Percentiles rank a stretch among this genome's conserved stretches.
These are phyloP conservation scores for Exophiala alcalophila DNA, from an alignment of 2,329 filamentous ascomycete genomes.

Conservation along the genomic window DNA sequence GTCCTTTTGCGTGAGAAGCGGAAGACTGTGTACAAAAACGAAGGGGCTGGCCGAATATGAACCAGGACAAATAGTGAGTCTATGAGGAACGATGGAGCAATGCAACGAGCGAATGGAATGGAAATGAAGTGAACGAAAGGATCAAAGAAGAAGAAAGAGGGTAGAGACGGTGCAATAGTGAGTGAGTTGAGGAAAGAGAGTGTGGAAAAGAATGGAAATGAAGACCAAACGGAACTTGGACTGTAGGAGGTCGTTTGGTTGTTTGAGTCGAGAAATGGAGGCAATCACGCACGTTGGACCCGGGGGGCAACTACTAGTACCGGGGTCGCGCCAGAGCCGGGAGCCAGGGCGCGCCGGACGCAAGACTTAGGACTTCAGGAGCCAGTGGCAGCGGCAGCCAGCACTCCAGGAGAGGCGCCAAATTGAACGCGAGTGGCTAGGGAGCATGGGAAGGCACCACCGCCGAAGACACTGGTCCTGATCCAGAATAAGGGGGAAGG, in stretches of 20 bases:
- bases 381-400: conserved; percentile 4
- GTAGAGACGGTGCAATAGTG: conserved; percentile 27
- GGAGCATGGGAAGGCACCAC: conserved; percentile 26
- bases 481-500: conserved; percentile 30
- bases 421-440: conserved; percentile 24
- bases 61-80: conserved; percentile 31
- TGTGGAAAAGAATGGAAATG: conserved; percentile 18
- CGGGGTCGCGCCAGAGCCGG: too few species aligned
- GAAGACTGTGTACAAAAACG: conserved; percentile 16
- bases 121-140: conserved; percentile 28
- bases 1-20: neutral
- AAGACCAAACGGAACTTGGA: conserved; percentile 16
- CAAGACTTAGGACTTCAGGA: too few species aligned
- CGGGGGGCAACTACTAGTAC: too few species aligned
- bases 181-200: conserved; percentile 16
- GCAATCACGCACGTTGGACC: too few species aligned
- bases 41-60: conserved; percentile 32
- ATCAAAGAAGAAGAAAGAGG: conserved; percentile 30
- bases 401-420: conserved; percentile 7
- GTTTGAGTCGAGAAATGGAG: conserved; percentile 11
- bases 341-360: too few species aligned
- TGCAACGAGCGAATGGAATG: conserved; percentile 26
- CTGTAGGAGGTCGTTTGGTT: conserved; percentile 19
- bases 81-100: conserved; percentile 20
- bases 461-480: too few species aligned